Evolutionary conservation across 495 filamentous ascomycete species (phyloP), one percentile per base, ranked within the genome.

Genomic region (Astrothelium macrocarpum): DNA sequence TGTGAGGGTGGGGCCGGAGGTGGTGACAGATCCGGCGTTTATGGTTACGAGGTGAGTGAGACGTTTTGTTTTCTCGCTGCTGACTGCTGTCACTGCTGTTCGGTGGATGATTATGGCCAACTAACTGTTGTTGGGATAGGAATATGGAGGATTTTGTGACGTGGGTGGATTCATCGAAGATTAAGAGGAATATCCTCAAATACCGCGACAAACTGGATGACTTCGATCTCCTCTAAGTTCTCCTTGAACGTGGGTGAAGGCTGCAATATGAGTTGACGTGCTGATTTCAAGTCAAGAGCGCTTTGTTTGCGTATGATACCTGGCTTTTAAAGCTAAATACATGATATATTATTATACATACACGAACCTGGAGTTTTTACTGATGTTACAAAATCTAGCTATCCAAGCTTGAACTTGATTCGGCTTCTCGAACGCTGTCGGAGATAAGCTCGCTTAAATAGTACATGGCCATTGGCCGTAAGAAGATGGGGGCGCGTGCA

Each of bases 91-190:
- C n/a, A n/a, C n/a, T n/a, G n/a, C n/a, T n/a, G n/a, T n/a, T n/a
- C n/a, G n/a, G 49, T 23, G 26, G n/a, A 23, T 7, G 49, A 29
- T 56, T 56, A 23, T 10, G 49, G n/a, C n/a, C 9, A 81, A 65
- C 76, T 80, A 36, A 79, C 77, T 34, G 25, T 49, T 32, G 18
- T 0, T 4, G 29, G 11, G 2, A 56, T 59, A 80, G 86, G 64
- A 90, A 86, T 68, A 88, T 96, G 86, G 94, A 97, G 78, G 94
- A 98, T 75, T 97, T 93, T 64, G 88, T 98, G 28, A 97, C 94
- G 2, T 98, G 94, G 94, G 89, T 93, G 32, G 90, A 95, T 68
- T 88, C 87, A 60, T 92, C 88, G 73, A 97, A 96, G 88, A 96
- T 97, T 78, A 96, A 94, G 86, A 81, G 87, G 71, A 93, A 87